Conservation (phyloP, 2,329 filamentous ascomycete species). For the Ustilaginoidea virens region DNA sequence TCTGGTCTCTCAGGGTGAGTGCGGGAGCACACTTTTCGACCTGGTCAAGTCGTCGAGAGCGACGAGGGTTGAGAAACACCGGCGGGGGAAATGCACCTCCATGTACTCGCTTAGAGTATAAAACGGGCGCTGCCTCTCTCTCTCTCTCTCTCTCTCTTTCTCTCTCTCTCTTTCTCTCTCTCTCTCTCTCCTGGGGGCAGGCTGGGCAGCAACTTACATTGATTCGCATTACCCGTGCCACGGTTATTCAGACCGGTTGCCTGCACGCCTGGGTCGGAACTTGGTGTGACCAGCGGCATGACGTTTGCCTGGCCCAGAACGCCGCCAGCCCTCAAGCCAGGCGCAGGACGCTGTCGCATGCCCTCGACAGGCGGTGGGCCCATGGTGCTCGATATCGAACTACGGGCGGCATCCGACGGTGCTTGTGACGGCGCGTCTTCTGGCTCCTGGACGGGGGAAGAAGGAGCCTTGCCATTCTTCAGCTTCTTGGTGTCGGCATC, state of each 20-base stretch:
- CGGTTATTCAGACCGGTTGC: conserved; percentile 36
- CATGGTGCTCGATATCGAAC: conserved; percentile 43
- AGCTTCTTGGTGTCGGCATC: conserved; percentile 68
- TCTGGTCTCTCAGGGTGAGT: too few relatives aligned
- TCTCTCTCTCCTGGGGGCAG: conserved; percentile 1
- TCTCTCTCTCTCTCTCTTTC: too few relatives aligned
- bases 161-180: too few relatives aligned
- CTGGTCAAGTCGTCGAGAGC: too few relatives aligned
- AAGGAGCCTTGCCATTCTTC: conserved; percentile 35
- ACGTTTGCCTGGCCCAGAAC: conserved; percentile 33
- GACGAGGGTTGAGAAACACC: too few relatives aligned
- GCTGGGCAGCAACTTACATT: conserved; percentile 38
- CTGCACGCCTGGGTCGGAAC: conserved; percentile 52
- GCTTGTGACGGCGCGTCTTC: conserved; percentile 29
- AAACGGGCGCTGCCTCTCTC: too few relatives aligned
- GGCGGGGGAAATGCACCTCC: too few relatives aligned
- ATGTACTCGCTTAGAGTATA: too few relatives aligned
- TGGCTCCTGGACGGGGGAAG: conserved; percentile 45
- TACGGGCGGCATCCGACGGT: conserved; percentile 31
- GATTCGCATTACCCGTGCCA: conserved; percentile 45
- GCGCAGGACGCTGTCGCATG: conserved; percentile 19
- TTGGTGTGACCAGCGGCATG: conserved; percentile 58
- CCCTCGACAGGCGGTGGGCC: conserved; percentile 28
- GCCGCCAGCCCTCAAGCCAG: conserved; percentile 26
- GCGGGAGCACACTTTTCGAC: too few relatives aligned